Conservation (phyloP, 768 basidiomycete species). For the Xerocomellus intermedius region DNA sequence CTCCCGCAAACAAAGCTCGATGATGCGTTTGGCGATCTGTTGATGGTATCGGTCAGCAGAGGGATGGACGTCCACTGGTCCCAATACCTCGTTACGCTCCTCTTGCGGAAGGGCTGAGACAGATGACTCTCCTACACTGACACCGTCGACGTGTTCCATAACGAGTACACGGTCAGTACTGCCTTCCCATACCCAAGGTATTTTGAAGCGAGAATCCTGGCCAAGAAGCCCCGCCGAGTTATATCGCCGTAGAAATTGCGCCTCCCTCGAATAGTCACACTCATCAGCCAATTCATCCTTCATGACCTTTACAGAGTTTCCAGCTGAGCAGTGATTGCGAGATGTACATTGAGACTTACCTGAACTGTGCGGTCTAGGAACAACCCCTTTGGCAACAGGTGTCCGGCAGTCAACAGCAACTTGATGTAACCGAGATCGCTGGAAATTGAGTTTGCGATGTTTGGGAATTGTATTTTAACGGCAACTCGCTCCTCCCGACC, state of each 20-base stretch:
- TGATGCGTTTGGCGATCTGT: slow-evolving; percentile 80
- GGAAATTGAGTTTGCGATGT: slow-evolving; percentile 80
- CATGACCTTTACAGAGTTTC: slow-evolving; percentile 60
- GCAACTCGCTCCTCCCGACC: slow-evolving; percentile 59
- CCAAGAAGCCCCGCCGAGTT: slow-evolving; percentile 49
- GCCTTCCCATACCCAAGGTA: slow-evolving; percentile 84
- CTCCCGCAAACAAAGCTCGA: slow-evolving; percentile 86
- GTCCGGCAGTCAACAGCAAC: slow-evolving; percentile 75
- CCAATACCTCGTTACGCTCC: slow-evolving; percentile 69
- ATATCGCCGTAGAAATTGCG: slow-evolving; percentile 64
- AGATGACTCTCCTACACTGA: slow-evolving; percentile 70
- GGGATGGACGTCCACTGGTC: not conserved
- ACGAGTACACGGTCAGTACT: slow-evolving; percentile 84
- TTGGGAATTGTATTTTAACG: slow-evolving; percentile 94
- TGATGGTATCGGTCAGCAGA: not conserved
- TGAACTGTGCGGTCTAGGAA: slow-evolving; percentile 88
- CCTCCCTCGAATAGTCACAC: slow-evolving; percentile 88
- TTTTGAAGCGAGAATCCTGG: slow-evolving; percentile 64
- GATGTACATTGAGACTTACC: slow-evolving; percentile 34
- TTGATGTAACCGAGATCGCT: slow-evolving; percentile 88
- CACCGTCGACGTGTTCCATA: slow-evolving; percentile 82
- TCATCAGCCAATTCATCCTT: slow-evolving; percentile 88
- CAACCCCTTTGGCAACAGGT: slow-evolving; percentile 81
- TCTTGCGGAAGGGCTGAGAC: slow-evolving; percentile 55
- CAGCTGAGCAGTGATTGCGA: not conserved